phyloP scores from a whole-genome alignment of 805 yeast species.

The Priceomyces haplophilus region DNA sequence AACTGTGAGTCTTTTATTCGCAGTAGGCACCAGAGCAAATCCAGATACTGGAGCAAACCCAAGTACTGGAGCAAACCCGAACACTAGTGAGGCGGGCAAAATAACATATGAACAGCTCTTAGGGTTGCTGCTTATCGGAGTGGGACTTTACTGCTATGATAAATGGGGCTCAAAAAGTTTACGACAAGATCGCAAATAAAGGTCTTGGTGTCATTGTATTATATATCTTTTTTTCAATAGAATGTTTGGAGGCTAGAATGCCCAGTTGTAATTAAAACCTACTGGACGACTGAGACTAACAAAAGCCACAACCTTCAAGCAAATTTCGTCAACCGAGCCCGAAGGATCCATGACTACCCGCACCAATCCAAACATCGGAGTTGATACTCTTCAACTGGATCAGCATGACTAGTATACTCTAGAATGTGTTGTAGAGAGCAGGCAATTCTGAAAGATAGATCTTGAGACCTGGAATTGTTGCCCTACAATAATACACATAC shows the following conservation, averaged over 20 bases:
- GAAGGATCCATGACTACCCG: constrained; percentile 40
- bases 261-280: constrained; percentile 24
- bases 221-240: constrained; percentile 1
- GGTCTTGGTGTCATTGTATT: neutral
- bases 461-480: constrained; percentile 25
- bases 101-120: constrained; percentile 44
- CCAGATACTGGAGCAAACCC: constrained; percentile 38
- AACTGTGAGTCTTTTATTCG: constrained; percentile 62
- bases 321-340: constrained; percentile 32
- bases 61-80: constrained; percentile 4
- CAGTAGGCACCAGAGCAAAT: constrained; percentile 48
- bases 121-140: constrained; percentile 50
- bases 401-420: constrained; percentile 39
- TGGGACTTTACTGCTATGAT: constrained; percentile 63
- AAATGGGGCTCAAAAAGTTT: constrained; percentile 49
- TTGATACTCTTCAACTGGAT: neutral
- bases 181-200: constrained; percentile 9
- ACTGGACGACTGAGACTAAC: neutral
- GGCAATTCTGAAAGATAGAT: constrained; percentile 30
- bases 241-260: constrained; percentile 46
- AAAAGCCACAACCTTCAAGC: neutral
- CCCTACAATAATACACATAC: constrained; percentile 53
- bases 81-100: constrained; percentile 9
- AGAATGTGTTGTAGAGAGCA: constrained; percentile 52
- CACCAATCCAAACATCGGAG: constrained; percentile 5